Evolutionary conservation across 2,329 filamentous ascomycete species (phyloP).

Genomic region (Microdochium nivale): DNA sequence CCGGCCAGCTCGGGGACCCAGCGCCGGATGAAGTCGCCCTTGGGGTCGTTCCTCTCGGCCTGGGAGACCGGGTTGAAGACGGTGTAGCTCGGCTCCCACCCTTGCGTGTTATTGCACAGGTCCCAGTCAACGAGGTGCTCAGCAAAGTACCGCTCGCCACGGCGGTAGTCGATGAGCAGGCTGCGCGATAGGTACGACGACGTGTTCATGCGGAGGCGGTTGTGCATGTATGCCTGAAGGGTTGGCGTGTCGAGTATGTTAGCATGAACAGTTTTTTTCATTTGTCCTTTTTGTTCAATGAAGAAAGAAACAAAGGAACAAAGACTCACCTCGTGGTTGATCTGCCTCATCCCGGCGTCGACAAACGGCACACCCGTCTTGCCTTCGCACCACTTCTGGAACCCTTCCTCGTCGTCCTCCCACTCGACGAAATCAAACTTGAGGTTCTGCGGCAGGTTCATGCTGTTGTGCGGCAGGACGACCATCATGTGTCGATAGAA

Average conservation of each 20-base stretch:
- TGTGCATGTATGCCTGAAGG: slow-evolving; percentile 50
- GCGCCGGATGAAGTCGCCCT: slow-evolving; percentile 56
- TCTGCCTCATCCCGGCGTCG: slow-evolving; percentile 59
- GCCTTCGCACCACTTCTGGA: slow-evolving; percentile 52
- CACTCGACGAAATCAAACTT: slow-evolving; percentile 60
- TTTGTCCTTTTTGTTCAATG: background rate
- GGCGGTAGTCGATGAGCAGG: slow-evolving; percentile 56
- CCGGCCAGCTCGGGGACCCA: slow-evolving; percentile 57
- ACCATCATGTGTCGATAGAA: slow-evolving; percentile 16
- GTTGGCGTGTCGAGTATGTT: background rate
- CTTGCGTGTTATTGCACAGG: slow-evolving; percentile 54
- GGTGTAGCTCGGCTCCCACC: slow-evolving; percentile 65
- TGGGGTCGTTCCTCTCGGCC: slow-evolving; percentile 58
- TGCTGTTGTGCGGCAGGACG: slow-evolving; percentile 28
- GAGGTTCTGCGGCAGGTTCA: slow-evolving; percentile 68
- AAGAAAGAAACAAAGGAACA: background rate
- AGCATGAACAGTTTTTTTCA: background rate
- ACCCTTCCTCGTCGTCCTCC: slow-evolving; percentile 51
- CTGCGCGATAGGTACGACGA: slow-evolving; percentile 58
- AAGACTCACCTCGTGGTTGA: slow-evolving; percentile 28
- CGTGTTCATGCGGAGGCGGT: slow-evolving; percentile 57
- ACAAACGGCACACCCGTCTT: slow-evolving; percentile 57
- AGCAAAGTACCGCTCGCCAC: slow-evolving; percentile 58
- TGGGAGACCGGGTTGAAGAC: slow-evolving; percentile 64
- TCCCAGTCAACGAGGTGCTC: slow-evolving; percentile 53